phyloP scores from a whole-genome alignment of 1,284 basidiomycete genomes.

The Laetiporus sulphureus region DNA sequence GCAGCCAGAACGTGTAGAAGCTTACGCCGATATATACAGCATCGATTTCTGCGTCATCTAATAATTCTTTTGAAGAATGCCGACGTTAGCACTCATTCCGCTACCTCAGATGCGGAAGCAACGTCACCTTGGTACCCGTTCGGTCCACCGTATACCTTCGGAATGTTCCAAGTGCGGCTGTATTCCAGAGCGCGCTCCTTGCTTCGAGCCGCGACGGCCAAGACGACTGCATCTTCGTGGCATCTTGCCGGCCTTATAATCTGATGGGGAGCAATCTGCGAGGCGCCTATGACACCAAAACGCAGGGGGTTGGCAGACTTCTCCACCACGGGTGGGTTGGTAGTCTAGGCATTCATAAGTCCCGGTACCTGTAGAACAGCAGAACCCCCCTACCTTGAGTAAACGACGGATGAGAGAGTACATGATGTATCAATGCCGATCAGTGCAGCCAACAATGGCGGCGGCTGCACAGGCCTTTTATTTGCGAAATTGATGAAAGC shows the following conservation, averaged over 20 bases:
- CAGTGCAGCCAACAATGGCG: background rate
- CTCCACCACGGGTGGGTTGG: slow-evolving; percentile 3
- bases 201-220: slow-evolving; percentile 60
- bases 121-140: slow-evolving; percentile 46
- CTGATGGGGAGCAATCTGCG: slow-evolving; percentile 54
- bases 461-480: background rate
- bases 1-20: background rate
- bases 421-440: background rate
- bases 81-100: background rate
- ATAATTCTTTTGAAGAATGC: slow-evolving; percentile 33
- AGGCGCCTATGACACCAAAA: slow-evolving; percentile 61
- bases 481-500: too few relatives aligned
- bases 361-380: background rate
- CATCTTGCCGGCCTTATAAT: slow-evolving; percentile 46
- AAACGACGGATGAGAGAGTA: background rate
- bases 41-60: slow-evolving; percentile 56
- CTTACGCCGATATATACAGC: slow-evolving; percentile 58
- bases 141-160: slow-evolving; percentile 45
- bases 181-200: slow-evolving; percentile 31
- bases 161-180: slow-evolving; percentile 50
- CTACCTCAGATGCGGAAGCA: background rate
- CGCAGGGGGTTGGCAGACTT: slow-evolving; percentile 28
- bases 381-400: background rate
- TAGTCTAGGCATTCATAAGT: background rate
- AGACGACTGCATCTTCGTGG: slow-evolving; percentile 53